Evolutionary conservation across 2,329 filamentous ascomycete genomes (phyloP), one percentile per base, ranked within the genome.

Genomic region (Blumeria hordei): DNA sequence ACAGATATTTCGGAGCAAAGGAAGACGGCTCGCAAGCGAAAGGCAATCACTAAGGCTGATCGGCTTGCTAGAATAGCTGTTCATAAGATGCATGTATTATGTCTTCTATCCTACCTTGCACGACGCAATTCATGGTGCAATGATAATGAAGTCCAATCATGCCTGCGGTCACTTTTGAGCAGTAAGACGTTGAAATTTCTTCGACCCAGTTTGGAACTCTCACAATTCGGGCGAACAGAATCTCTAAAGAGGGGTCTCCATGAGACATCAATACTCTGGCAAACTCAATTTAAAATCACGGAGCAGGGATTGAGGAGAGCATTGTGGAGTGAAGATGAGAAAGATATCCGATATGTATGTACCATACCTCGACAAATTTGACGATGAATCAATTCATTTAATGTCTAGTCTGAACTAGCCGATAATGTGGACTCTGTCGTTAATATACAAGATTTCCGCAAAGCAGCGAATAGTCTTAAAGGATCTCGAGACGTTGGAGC

Each of bases 101-200:
- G 86, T 64, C 72, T 98, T 1, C 68, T 98, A 14, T 78, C 80
- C 9, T 86, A 96, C 66, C 75, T 81, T 14, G 76, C 84, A 60
- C 72, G 78, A 56, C 79, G 88, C 55, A 98, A 96, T 64, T 71
- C 76, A 55, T 95, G 90, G 87, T 95, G 88, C 68, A 94, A 94
- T 62, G 82, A 90, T 64, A 62, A 70, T 12, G 69, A 74, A 56
- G 76, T 85, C 8, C 86, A 94, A 64, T 74, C 71, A 43, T 69
- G 68, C n/a, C 68, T 94, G 43, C 78, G 75, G 55, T 69, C 74
- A 43, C 71, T 88, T 39, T 66, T 94, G 5, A 73, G 77, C 1
- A 75, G 78, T 35, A 83, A 83, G 62, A 79, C 76, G 34, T 66
- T 83, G 33, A 72, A 71, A 0, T 80, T 80, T 54, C 71, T 96